Evolutionary conservation across 2,329 filamentous ascomycete genomes (phyloP), one percentile per base, ranked within the genome.

Genomic region (Dactylellina drechsleri): DNA sequence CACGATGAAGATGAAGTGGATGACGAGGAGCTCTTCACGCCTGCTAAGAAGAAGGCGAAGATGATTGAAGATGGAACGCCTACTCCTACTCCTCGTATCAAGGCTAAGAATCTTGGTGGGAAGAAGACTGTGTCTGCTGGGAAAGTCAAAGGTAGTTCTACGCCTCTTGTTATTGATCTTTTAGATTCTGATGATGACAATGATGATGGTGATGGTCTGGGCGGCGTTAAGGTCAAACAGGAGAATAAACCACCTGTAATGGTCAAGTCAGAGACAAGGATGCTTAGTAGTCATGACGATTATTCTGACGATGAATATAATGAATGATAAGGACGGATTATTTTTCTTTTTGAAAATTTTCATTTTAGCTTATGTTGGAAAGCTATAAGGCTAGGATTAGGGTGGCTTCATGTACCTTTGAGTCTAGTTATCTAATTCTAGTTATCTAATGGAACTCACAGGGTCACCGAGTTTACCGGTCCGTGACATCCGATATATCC

Each of bases 241-340:
- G 57, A 74, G 52, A 13, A 18, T 13, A 59, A 53, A 5, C 31
- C 31, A 10, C 18, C 59, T 13, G 57, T 59, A 3, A 41, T 40
- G 10, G 31, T 73, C 13, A 73, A 66, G 49, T 16, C 54, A 1
- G 68, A 73, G 36, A 13, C 60, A n/a, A 57, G 54, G 7, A 31
- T 28, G n/a, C 36, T 23, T 20, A 65, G 49, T 53, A 31, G 45
- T 5, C 16, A 64, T 20, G 54, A 62, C 18, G 16, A 12, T 41
- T 54, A 66, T 56, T 74, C 70, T 13, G 70, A 73, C 20, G 61
- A 74, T 50, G 62, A 67, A 10, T 74, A 74, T 45, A 18, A 60
- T 16, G 70, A 74, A 43, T 74, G 53, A 36, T 7, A 15, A 12
- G 12, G n/a, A 8, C 41, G 15, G 28, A 12, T 4, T 36, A 13